Conservation (phyloP, 148 eudicot genomes). For the Linanthus parryae region DNA sequence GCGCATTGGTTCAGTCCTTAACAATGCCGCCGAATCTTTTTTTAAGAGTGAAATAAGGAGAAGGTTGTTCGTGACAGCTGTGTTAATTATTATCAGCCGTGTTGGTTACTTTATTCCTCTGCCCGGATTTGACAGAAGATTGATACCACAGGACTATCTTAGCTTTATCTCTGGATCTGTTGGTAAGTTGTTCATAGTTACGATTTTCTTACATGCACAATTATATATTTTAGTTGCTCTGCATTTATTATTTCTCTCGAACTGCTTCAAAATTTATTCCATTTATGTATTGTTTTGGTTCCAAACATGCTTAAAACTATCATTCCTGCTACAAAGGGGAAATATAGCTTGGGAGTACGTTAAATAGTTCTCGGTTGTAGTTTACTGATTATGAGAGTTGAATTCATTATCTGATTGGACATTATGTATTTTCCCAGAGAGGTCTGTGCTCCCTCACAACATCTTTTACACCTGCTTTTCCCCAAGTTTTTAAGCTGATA, state of each 20-base stretch:
- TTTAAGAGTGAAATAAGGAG: constrained; percentile 96
- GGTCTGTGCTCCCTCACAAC: too few species aligned
- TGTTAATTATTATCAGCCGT: constrained; percentile 67
- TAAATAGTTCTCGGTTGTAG: too few species aligned
- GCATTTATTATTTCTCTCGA: neutral
- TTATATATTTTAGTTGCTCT: neutral
- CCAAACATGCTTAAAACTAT: too few species aligned
- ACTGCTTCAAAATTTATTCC: neutral
- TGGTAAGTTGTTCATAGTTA: constrained; percentile 45
- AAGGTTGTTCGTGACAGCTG: constrained; percentile 85
- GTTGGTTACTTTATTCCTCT: constrained; percentile 92
- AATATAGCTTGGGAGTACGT: too few species aligned
- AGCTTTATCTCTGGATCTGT: constrained; percentile 79
- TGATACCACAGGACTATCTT: constrained; percentile 80
- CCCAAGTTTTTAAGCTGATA: too few species aligned
- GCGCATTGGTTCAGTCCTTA: constrained; percentile 57
- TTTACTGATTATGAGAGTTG: too few species aligned
- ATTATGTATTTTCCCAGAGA: too few species aligned
- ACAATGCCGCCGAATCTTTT: constrained; percentile 81
- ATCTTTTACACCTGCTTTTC: too few species aligned
- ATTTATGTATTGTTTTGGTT: too few species aligned
- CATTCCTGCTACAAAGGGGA: too few species aligned
- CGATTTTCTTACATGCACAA: too few species aligned
- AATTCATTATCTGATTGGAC: too few species aligned
- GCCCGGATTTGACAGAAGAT: constrained; percentile 91